A percentile compares a stretch with the other conserved stretches of the same genome.
Evolutionary conservation across 352 stramenopile genomes (phyloP).

Genomic region (Blastocystis sp.): DNA sequence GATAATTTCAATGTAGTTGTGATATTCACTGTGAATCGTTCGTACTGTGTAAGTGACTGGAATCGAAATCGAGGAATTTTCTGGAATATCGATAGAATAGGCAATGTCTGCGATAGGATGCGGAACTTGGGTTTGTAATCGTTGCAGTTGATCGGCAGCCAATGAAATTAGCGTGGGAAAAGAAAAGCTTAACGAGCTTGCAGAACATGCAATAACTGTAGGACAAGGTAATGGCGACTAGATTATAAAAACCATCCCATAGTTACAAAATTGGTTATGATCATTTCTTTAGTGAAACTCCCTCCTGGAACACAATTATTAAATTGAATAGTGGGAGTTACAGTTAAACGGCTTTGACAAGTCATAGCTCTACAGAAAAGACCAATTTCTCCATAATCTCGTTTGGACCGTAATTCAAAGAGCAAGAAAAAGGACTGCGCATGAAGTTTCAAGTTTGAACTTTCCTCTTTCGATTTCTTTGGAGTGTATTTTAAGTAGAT

Average conservation of each 20-base stretch:
- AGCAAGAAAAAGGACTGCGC: slow-evolving; percentile 20
- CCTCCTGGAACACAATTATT: background rate
- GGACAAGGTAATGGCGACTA: background rate
- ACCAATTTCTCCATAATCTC: slow-evolving; percentile 51
- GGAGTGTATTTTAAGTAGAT: slow-evolving; percentile 2
- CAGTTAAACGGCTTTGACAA: background rate
- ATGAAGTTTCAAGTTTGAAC: background rate
- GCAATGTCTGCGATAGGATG: slow-evolving; percentile 28
- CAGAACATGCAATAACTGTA: background rate
- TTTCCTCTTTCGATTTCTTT: background rate
- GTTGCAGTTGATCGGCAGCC: background rate
- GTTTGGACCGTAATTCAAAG: slow-evolving; percentile 21
- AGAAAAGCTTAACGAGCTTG: slow-evolving; percentile 4
- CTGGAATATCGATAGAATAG: slow-evolving; percentile 10
- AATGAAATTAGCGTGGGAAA: background rate
- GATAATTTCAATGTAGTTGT: slow-evolving; percentile 37
- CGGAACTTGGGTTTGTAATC: background rate
- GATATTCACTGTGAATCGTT: background rate
- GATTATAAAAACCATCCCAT: background rate
- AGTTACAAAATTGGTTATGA: background rate
- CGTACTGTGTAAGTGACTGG: background rate
- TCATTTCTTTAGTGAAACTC: background rate
- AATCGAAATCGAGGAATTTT: slow-evolving; percentile 12
- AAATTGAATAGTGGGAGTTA: background rate
- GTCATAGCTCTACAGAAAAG: background rate